Base-by-base conservation (phyloP, 371 early-diverging fungal species). In the Saksenaea oblongispora region DNA sequence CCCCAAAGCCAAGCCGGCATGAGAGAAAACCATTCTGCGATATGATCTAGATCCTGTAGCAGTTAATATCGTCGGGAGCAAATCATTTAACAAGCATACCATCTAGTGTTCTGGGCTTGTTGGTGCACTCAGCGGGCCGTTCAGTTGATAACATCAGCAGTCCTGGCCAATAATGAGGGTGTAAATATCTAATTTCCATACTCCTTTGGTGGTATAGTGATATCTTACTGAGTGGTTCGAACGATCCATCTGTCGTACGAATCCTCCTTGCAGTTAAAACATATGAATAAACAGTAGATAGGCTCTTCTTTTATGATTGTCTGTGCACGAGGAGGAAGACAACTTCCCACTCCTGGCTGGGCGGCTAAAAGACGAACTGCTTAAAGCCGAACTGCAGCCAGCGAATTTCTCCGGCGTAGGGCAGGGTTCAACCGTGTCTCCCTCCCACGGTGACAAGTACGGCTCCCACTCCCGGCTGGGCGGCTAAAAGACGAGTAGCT, bases 291-390 rank as follows among this genome's bases (percentile, higher is more conserved):
- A 47, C 18, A 47, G 47, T 47, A 47, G 47, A 47, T 22, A 47
- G 18, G 47, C 47, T 47, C 47, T 47, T 47, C 47, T 47, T 47
- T 47, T 47, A 47, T 18, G 47, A 47, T 47, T 47, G 47, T 47
- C 47, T 18, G 41, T 61, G 54, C 61, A 34, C 31, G 61, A 61
- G 61, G 61, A 61, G 34, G 61, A 61, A 44, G 61, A 34, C 61
- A 61, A 53, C 61, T 61, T 61, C 61, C 61, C 61, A 61, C 53
- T 61, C 53, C 61, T 53, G 51, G 61, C 61, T 61, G 61, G 61
- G 47, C 47, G 47, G 18, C 47, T 47, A 47, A 47, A 47, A 61
- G 61, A 61, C 53, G 35, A 35, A 61, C 61, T 17, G 51, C 34
- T 53, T 61, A 36, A 27, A 34, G 35, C 18, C 53, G 34, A 61